Percentiles rank a stretch among this genome's conserved stretches.
Conservation (phyloP, 306 rosid species). For the Rosa rugosa region DNA sequence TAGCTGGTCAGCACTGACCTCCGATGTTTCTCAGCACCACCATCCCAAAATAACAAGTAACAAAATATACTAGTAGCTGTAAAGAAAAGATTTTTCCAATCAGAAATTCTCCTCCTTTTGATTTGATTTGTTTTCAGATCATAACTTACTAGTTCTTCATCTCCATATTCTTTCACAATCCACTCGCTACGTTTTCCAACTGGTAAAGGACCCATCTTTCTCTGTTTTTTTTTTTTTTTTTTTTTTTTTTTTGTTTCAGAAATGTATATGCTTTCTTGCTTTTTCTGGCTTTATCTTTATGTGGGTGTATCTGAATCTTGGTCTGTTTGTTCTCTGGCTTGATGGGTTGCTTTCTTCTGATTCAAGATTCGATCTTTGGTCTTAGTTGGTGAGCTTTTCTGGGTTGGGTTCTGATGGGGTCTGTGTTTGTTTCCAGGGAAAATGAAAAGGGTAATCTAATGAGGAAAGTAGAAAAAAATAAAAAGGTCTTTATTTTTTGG, state of each 20-base stretch:
- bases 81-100: conserved; percentile 5
- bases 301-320: conserved; percentile 6
- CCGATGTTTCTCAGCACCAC: conserved; percentile 76
- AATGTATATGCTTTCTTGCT: not conserved
- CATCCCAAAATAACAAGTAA: conserved; percentile 54
- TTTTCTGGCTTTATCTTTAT: not conserved
- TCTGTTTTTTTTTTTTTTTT: not conserved
- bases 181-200: conserved; percentile 1
- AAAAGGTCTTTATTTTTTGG: too few species aligned
- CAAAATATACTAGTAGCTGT: conserved; percentile 15
- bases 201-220: conserved; percentile 27
- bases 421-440: conserved; percentile 18
- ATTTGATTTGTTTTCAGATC: not conserved
- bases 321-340: not conserved
- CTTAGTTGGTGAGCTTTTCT: not conserved
- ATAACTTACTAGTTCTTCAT: not conserved
- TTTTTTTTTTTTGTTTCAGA: not conserved
- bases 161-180: not conserved
- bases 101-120: not conserved
- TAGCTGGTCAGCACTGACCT: conserved; percentile 78
- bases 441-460: not conserved
- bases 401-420: conserved; percentile 3
- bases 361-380: conserved; percentile 19
- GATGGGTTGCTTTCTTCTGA: conserved; percentile 4
- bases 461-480: not conserved